Evolutionary conservation across 2,329 filamentous ascomycete genomes (phyloP), one percentile per base, ranked within the genome.

Genomic region (Beauveria medogensis): DNA sequence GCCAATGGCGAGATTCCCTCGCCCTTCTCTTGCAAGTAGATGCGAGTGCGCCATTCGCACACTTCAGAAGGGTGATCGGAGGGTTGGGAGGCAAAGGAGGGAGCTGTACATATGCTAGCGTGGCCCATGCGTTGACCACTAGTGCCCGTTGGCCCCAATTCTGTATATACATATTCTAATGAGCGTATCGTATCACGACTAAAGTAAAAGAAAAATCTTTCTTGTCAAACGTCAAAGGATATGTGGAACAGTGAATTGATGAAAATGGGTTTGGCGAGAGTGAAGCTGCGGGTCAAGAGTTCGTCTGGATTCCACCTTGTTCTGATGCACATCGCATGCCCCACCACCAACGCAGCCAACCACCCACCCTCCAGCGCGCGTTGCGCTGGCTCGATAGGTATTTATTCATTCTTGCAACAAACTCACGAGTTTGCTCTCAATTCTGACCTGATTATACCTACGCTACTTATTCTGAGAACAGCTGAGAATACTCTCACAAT

Each of bases 11-110:
- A 47, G 24, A 47, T 66, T 12, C 51, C 63, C 28, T 52, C 57
- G 14, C 60, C 64, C 1, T 66, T 66, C 26, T 55, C 63, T n/a
- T 65, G 63, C 52, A 44, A 37, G 8, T 59, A 59, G 30, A 22
- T 3, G 18, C 34, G 34, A 37, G 12, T 37, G 34, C 34, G 34
- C 34, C 5, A 16, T 37, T 37, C 5, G 34, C 34, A 16, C 14
- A 37, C 5, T 16, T 16, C 14, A 14, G 16, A 37, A 37, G 12
- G 12, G 34, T 6, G 0, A 37, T 37, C 5, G 34, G 34, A 37
- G 34, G 5, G 34, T 37, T 37, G 34, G 12, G 34, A 37, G 14
- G 34, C 34, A 16, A 6, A 37, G 34, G 34, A 37, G 14, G 54
- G 24, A 34, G 30, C 26, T 57, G 55, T 57, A 57, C 14, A 57